Base-by-base conservation (phyloP, 495 filamentous ascomycete species). In the Neurospora intermedia region DNA sequence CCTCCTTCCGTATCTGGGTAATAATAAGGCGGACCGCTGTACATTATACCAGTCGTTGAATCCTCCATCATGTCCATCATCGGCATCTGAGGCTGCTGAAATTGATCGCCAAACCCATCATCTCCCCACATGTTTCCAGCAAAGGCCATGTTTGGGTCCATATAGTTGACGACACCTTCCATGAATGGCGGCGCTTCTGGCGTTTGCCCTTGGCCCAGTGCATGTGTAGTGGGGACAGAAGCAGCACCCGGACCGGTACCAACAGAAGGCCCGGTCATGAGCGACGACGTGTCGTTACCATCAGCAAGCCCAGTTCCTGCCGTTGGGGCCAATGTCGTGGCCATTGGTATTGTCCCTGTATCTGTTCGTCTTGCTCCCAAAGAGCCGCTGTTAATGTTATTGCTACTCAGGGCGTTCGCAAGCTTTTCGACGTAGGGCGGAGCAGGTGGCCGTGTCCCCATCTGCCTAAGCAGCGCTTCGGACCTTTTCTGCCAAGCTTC, bases 401-500 rank as follows among this genome's bases (percentile, higher is more conserved):
- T 27, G 3, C 35, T 66, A 6, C 54, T 7, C 13, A 66, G 8
- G 54, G 18, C 35, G 15, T 27, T 66, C 27, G 27, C 54, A 27
- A 85, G 78, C 69, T 76, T 82, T 9, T 75, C 48, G 42, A 86
- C 75, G 54, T 81, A 85, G 9, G 72, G 75, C 1, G 84, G 84
- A 4, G 74, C 74, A 15, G 78, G 71, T 15, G 81, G 81, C 8
- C 69, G 11, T 9, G 73, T 69, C 20, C 76, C 77, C 7, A 62
- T 75, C 39, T 71, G 54, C n/a, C 8, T 41, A 18, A 75, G 23
- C 1, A 84, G 35, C 0, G 69, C 74, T 43, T 82, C 80, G 77
- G 85, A 83, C 38, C 85, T 78, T 66, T 76, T 79, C 62, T 71
- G 80, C 86, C 85, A 88, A 5, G 82, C 85, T 48, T 83, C 84